Base-by-base conservation (phyloP, 2,329 filamentous ascomycete genomes). In the Catunica adiposa region DNA sequence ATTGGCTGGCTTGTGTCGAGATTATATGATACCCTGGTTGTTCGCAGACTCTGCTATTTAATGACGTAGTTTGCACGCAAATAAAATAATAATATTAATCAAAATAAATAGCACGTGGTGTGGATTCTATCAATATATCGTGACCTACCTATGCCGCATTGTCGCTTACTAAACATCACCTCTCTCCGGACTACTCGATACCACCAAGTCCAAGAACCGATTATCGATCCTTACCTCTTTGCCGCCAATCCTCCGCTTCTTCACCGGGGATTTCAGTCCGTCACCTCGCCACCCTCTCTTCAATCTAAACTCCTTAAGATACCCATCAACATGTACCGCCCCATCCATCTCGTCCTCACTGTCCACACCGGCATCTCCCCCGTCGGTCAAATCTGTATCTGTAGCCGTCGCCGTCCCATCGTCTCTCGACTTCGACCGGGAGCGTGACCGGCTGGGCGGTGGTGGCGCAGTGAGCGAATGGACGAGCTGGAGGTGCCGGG, bases 261-360 rank as follows among this genome's bases (percentile, higher is more conserved):
- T 22, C 50, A n/a, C 9, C n/a, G 17, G n/a, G 11, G 26, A 31
- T n/a, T 14, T 55, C 59, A 61, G 51, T 59, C 26, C 31, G 69
- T 34, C 64, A 66, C 1, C 65, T 42, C 72, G 66, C 76, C 75
- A 79, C 0, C 75, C 76, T 46, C 63, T 67, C 5, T 71, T 67
- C 0, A 70, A 65, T 57, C 70, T 68, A 54, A 86, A 72, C 3
- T 76, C 74, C 62, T 71, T 70, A 61, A 87, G 61, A 62, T 84
- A 87, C 0, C 83, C 79, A 64, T 87, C 83, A 1, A 79, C 74
- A 61, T 86, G 83, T 20, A 86, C 78, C 0, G 73, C 82, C 0
- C 81, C 83, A 7, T 72, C 61, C 62, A 79, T 74, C 62, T 80
- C 77, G 56, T 74, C 76, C 62, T 71, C 75, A 58, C 73, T 69